Conservation (phyloP, 192 early-diverging fungal species). For the Entomortierella parvispora region DNA sequence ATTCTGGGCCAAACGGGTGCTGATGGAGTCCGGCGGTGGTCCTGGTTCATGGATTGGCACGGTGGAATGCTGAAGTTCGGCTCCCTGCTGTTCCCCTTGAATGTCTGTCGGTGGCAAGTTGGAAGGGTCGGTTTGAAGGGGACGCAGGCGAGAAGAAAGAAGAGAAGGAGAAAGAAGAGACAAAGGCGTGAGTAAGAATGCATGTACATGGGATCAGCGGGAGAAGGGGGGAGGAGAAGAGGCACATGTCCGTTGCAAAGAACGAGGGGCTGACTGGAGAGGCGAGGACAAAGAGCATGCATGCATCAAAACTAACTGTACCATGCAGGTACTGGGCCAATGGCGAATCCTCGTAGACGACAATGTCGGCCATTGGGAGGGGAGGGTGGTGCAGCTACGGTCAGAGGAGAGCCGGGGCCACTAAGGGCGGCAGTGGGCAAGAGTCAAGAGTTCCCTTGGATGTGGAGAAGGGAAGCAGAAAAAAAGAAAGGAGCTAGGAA, state of each 20-base stretch:
- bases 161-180: background rate
- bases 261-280: no score
- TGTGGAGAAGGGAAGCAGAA: background rate
- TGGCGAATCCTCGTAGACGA: slow-evolving; percentile 73
- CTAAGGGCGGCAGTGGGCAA: background rate
- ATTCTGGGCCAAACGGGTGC: slow-evolving; percentile 24
- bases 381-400: background rate
- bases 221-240: no score
- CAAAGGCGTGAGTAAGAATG: background rate
- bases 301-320: no score
- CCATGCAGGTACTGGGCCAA: slow-evolving; percentile 69
- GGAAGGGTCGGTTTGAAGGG: background rate
- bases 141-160: background rate
- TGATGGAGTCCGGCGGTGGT: slow-evolving; percentile 18
- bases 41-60: slow-evolving; percentile 39
- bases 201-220: background rate
- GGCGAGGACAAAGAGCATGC: no score
- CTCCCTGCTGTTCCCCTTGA: slow-evolving; percentile 43
- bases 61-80: slow-evolving; percentile 35
- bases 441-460: background rate
- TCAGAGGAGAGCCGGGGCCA: background rate
- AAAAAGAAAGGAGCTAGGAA: background rate
- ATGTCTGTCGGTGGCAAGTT: slow-evolving; percentile 34
- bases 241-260: no score
- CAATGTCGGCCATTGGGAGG: slow-evolving; percentile 61